A percentile compares a stretch with the other conserved stretches of the same genome.
These are phyloP conservation scores for Dactylellina drechsleri DNA, from an alignment of 2,329 filamentous ascomycete species.

Conservation along the genomic window DNA sequence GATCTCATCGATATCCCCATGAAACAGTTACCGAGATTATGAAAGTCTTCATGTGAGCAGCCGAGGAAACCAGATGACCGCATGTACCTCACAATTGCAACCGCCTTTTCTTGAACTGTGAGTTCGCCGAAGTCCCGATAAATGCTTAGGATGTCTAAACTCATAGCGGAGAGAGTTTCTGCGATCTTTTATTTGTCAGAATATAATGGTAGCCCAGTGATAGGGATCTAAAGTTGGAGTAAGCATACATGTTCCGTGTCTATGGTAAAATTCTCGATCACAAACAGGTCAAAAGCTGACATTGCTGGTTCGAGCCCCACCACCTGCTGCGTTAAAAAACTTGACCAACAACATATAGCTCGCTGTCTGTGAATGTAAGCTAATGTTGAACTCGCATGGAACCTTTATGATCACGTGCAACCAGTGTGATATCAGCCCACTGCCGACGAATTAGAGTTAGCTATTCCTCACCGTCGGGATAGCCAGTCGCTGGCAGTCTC, in stretches of 20 bases:
- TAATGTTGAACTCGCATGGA: constrained; percentile 78
- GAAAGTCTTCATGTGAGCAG: constrained; percentile 74
- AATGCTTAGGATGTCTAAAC: constrained; percentile 62
- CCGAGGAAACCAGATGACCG: constrained; percentile 73
- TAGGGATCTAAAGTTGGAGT: neutral
- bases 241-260: constrained; percentile 71
- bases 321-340: constrained; percentile 66
- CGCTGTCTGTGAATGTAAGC: constrained; percentile 82
- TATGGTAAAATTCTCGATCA: constrained; percentile 76
- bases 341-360: constrained; percentile 80
- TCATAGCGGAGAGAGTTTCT: constrained; percentile 52
- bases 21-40: constrained; percentile 85
- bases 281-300: constrained; percentile 88
- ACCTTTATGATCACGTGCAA: constrained; percentile 65
- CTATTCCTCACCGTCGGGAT: constrained; percentile 70
- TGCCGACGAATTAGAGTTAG: constrained; percentile 7
- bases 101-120: constrained; percentile 74
- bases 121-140: constrained; percentile 66
- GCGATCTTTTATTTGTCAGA: constrained; percentile 15
- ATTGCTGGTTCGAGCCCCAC: constrained; percentile 77
- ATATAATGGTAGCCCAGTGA: neutral
- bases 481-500: constrained; percentile 77
- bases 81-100: constrained; percentile 75
- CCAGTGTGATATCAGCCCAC: too few relatives aligned
- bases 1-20: constrained; percentile 82